Evolutionary conservation across 768 basidiomycete genomes (phyloP), one percentile per base, ranked within the genome.

Genomic region (Trametes gibbosa): DNA sequence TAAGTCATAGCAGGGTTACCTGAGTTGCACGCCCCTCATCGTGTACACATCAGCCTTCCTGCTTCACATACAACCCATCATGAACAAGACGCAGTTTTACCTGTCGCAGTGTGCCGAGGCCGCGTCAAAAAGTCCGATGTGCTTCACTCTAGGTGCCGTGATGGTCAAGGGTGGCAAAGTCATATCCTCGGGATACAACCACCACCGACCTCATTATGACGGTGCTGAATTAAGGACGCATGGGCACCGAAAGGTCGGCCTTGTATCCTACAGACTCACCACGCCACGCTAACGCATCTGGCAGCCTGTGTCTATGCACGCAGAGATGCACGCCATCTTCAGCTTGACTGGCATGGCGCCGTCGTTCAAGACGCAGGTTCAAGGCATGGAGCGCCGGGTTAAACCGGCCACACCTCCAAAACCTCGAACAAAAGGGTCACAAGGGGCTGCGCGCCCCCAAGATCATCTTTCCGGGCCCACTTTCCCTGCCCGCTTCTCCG

Each of bases 321-420:
- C 83, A 2, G 81, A 83, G 71, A 84, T 84, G 84, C 79, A 84
- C 62, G 79, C 78, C 27, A 84, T 84, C 57, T 81, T 79, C 70
- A 82, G 71, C 62, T 65, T 79, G 55, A 81, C 79, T 51, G 73
- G 79, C 72, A 74, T 73, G 76, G 76, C 78, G 43, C 80, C 81
- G 49, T 76, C 79, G 60, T 79, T 77, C 73, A 80, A 79, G 75
- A 77, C 74, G 72, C 82, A 81, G 72, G 75, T 81, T 80, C 75
- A 79, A 81, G 73, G 66, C 62, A 64, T 66, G 65, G 71, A 67
- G 59, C 69, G 66, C 63, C 69, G 66, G 40, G 66, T 64, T 69
- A 64, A 63, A 65, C 70, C 59, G 50, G 47, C 58, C 56, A 60
- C 64, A 57, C 63, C 66, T 35, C 64, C 57, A 53, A 60, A 60